Evolutionary conservation across 495 filamentous ascomycete species (phyloP).

Genomic region (Thermochaetoides thermophila): DNA sequence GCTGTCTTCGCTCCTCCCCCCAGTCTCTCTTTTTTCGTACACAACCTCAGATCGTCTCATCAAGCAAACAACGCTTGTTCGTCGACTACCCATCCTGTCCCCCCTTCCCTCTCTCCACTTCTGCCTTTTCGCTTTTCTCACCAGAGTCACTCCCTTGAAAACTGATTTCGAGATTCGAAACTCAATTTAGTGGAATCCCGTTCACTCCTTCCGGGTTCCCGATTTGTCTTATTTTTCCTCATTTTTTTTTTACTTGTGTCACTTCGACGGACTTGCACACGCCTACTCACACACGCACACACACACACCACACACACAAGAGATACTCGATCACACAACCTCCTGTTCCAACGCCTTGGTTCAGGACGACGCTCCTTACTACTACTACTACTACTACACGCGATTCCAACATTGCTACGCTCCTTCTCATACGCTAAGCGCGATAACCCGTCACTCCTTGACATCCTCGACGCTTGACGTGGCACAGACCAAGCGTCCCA

Average conservation of each 20-base stretch:
- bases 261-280: no score
- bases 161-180: no score
- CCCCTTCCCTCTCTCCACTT: slow-evolving; percentile 17
- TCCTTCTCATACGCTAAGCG: background rate
- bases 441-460: no score
- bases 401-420: slow-evolving; percentile 10
- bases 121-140: slow-evolving; percentile 24
- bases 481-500: no score
- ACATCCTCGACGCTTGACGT: no score
- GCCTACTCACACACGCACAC: no score
- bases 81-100: slow-evolving; percentile 14
- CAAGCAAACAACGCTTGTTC: slow-evolving; percentile 18
- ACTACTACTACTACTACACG: slow-evolving; percentile 6
- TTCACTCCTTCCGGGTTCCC: slow-evolving; percentile 26
- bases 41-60: slow-evolving; percentile 19
- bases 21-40: slow-evolving; percentile 21
- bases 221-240: slow-evolving; percentile 12
- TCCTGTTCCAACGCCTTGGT: slow-evolving; percentile 16
- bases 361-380: slow-evolving; percentile 23
- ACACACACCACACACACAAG: no score
- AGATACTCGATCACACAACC: no score
- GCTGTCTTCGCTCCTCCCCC: slow-evolving; percentile 15
- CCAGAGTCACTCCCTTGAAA: slow-evolving; percentile 30
- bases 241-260: slow-evolving; percentile 14
- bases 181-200: slow-evolving; percentile 17